Evolutionary conservation across 805 yeast genomes (phyloP).

Genomic region (Hagleromyces aurorensis): DNA sequence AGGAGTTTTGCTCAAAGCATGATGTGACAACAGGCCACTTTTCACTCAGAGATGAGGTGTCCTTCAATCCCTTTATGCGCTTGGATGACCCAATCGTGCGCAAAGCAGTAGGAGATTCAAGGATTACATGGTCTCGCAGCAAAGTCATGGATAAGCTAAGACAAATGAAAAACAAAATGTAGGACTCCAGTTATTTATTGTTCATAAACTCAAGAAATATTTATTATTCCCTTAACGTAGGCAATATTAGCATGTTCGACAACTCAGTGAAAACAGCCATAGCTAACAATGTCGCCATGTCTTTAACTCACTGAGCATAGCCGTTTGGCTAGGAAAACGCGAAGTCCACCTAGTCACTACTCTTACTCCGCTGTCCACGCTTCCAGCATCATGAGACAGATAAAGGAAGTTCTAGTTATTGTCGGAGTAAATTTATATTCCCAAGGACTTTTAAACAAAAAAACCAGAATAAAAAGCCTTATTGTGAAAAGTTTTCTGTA

Average conservation of each 20-base stretch:
- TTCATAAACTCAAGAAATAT: conserved; percentile 1
- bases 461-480: conserved; percentile 1
- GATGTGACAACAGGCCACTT: conserved; percentile 81
- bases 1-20: conserved; percentile 40
- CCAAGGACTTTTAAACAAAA: conserved; percentile 25
- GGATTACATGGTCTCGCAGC: conserved; percentile 29
- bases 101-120: conserved; percentile 45
- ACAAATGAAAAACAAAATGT: conserved; percentile 61
- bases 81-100: conserved; percentile 56
- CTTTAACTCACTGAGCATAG: too few relatives aligned
- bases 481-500: neutral
- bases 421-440: conserved; percentile 30
- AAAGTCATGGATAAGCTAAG: conserved; percentile 70
- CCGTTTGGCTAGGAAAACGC: too few relatives aligned
- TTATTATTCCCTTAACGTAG: neutral
- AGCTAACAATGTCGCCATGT: too few relatives aligned
- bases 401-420: conserved; percentile 36
- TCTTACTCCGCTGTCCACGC: conserved; percentile 50
- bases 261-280: conserved; percentile 1
- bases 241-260: conserved; percentile 2
- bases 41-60: conserved; percentile 75
- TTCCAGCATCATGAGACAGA: conserved; percentile 25
- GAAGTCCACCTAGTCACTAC: too few relatives aligned
- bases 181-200: too few relatives aligned
- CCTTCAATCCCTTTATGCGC: conserved; percentile 86